Conservation (phyloP, 2,329 filamentous ascomycete genomes). For the Neophaeococcomyces mojaviensis region DNA sequence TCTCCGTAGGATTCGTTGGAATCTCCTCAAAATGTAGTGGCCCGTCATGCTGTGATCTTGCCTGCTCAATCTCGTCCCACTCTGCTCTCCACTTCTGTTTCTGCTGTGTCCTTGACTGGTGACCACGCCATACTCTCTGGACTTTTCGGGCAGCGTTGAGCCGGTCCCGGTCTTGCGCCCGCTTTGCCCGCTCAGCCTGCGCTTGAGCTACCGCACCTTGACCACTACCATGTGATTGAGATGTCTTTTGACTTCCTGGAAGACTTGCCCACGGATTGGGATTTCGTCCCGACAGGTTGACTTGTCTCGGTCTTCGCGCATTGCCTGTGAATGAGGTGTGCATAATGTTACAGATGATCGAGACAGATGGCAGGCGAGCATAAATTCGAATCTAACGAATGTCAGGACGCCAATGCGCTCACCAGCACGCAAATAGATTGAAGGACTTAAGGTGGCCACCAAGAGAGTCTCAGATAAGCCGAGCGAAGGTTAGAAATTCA, state of each 20-base stretch:
- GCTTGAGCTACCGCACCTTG: constrained; percentile 70
- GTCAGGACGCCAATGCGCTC: background rate
- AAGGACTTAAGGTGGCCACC: background rate
- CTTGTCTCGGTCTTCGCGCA: constrained; percentile 77
- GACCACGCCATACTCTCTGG: constrained; percentile 76
- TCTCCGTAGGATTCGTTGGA: constrained; percentile 27
- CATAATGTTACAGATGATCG: constrained; percentile 48
- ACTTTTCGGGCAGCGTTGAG: constrained; percentile 66
- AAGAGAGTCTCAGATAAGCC: background rate
- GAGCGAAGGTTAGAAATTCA: background rate
- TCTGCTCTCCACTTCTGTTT: constrained; percentile 50
- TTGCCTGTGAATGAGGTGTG: constrained; percentile 86
- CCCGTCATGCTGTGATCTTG: constrained; percentile 8
- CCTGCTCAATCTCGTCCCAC: constrained; percentile 55
- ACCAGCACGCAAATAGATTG: background rate
- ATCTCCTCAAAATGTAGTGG: constrained; percentile 12
- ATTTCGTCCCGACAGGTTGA: constrained; percentile 83
- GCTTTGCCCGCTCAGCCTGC: constrained; percentile 72
- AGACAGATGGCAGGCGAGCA: background rate
- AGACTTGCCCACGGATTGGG: constrained; percentile 63
- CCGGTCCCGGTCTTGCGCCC: constrained; percentile 73
- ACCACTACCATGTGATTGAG: constrained; percentile 6
- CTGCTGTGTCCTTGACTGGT: constrained; percentile 54
- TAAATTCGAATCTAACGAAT: background rate
- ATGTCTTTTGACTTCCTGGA: constrained; percentile 42